These are phyloP conservation scores for Jimgerdemannia lactiflua DNA, from an alignment of 192 early-diverging fungal species.

Conservation along the genomic window DNA sequence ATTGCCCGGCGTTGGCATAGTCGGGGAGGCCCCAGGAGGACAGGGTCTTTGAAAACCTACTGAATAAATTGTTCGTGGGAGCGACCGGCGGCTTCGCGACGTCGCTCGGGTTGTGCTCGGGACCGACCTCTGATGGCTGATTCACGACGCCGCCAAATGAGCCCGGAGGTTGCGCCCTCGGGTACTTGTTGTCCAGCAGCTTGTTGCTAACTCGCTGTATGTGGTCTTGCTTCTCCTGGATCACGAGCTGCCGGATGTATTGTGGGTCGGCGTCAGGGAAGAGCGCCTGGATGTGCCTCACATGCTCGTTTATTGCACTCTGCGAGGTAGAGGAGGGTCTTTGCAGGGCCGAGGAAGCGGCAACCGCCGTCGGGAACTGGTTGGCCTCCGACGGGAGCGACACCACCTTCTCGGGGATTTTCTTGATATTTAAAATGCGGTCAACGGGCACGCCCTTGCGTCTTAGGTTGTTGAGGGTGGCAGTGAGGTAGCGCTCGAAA, in stretches of 20 bases:
- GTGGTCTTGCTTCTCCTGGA: conserved; percentile 47
- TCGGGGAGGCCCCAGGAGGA: neutral
- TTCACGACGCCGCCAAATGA: neutral
- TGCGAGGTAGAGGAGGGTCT: conserved; percentile 1
- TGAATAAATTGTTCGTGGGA: neutral
- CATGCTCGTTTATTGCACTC: conserved; percentile 21
- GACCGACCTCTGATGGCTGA: neutral
- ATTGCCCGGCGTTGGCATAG: neutral
- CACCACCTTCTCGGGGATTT: conserved; percentile 17
- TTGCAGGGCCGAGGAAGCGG: conserved; percentile 18
- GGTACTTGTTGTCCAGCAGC: conserved; percentile 57
- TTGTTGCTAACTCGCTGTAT: conserved; percentile 55
- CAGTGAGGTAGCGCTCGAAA: conserved; percentile 69
- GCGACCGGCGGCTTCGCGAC: neutral
- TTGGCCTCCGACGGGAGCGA: conserved; percentile 14
- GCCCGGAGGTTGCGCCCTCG: conserved; percentile 18
- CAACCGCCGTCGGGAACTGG: conserved; percentile 16
- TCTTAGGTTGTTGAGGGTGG: conserved; percentile 60
- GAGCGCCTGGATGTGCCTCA: conserved; percentile 41
- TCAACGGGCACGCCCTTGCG: conserved; percentile 65
- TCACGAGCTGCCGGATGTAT: conserved; percentile 50
- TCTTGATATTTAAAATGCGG: conserved; percentile 49
- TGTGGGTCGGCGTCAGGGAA: conserved; percentile 66
- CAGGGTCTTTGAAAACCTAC: conserved; percentile 2
- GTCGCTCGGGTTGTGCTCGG: neutral